Base-by-base conservation (phyloP, 345 rosid genomes). In the Euphorbia pulcherrima region DNA sequence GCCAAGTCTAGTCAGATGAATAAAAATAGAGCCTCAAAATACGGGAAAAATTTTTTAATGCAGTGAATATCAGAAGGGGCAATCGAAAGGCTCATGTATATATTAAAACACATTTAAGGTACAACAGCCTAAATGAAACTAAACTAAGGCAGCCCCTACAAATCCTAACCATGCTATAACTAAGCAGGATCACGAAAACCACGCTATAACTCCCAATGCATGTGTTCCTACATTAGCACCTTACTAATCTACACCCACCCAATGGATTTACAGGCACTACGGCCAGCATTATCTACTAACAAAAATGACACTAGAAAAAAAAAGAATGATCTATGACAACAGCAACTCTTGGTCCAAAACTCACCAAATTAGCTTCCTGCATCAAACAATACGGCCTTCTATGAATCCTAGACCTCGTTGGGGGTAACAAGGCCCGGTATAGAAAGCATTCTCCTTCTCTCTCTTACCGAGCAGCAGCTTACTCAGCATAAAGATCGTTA, bases 341-440 rank as follows among this genome's bases (percentile, higher is more conserved):
- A 57, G 68, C 69, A 61, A 52, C 70, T 50, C 67, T 71, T 72
- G 52, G 51, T 62, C 55, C 66, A 71, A 65, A 33, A 55, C 68
- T 57, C 64, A 79, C 67, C 50, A 67, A 71, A 75, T 77, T 69
- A 72, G 74, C 76, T 58, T 76, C 70, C 26, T 23, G 60, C 39
- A n/a, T 26, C 58, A 41, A 69, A 68, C 62, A 33, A 33, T 7
- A 33, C 55, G 53, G 73, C 74, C 39, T 48, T 67, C 87, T 88
- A 88, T 3, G 88, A 88, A 70, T 88, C 94, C 73, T 88, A 89
- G 52, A 86, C 83, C 75, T 88, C 94, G 24, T 79, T 86, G 2
- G 94, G 91, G 68, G 89, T 89, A 65, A 88, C 83, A 27, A 88
- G 85, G 74, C 94, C 94, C 0, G 94, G 94, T 65, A 88, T 84